Evolutionary conservation across 2,329 filamentous ascomycete genomes (phyloP), one percentile per base, ranked within the genome.

Genomic region (Penicillium olsonii): DNA sequence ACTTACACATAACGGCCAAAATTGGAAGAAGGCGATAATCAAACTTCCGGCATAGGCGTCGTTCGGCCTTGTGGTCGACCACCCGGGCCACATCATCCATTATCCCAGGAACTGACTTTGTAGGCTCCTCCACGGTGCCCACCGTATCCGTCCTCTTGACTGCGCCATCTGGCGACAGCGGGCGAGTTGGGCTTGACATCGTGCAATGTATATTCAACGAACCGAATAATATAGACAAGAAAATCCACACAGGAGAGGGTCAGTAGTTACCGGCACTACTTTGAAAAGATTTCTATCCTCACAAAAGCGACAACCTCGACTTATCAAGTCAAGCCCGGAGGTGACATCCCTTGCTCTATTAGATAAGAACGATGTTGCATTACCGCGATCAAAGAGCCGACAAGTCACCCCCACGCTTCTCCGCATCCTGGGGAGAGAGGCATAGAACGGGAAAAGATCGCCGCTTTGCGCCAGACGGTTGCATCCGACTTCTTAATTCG

Each of bases 1-100:
- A 61, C 69, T 47, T 58, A 73, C 71, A 84, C 81, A 84, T 84
- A 17, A 83, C 54, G 1, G 81, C 78, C 10, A 84, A 66, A 20
- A 83, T 73, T 1, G 82, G 82, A n/a, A 84, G 66, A 39, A 84
- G 48, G 7, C 70, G 65, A 45, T 70, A 45, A 46, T 74, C 71
- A 55, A 84, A 80, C 54, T 82, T 82, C 63, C 77, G 76, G 44
- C 80, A 78, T 12, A 84, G 68, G 19, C 67, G 67, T 29, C 74
- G 63, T 55, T 80, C 78, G 6, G 75, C 76, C 38, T 71, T 69
- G 31, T 73, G 69, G 53, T 78, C 76, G 26, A 77, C 56, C 5
- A 70, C 65, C 15, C 59, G 60, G 10, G 65, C 65, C 37, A 66
- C 59, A 51, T 68, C 66, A 7, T 61, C 60, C 2, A 63, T 44